Evolutionary conservation across 2,329 filamentous ascomycete species (phyloP).

Genomic region (Chrysosphaeria jannelii): DNA sequence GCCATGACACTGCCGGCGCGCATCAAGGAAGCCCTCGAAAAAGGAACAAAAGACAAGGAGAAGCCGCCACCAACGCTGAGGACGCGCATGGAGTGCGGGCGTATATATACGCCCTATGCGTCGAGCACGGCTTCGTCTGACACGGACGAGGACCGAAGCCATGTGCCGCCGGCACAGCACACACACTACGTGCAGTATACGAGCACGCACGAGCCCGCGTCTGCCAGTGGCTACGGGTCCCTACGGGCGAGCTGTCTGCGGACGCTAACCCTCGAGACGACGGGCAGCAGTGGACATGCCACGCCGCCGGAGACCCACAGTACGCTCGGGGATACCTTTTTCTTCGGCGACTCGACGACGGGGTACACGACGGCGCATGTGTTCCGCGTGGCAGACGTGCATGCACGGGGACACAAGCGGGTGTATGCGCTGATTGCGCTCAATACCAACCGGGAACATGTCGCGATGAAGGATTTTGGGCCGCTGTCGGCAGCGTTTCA

Average conservation of each 20-base stretch:
- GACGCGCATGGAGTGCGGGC: constrained; percentile 27
- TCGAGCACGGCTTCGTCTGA: background rate
- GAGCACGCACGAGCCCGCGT: constrained; percentile 32
- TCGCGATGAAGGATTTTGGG: constrained; percentile 34
- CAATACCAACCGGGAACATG: constrained; percentile 30
- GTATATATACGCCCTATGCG: constrained; percentile 11
- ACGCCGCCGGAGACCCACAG: background rate
- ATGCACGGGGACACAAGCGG: constrained; percentile 35
- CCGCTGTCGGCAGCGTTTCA: constrained; percentile 30
- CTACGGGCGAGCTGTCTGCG: constrained; percentile 34
- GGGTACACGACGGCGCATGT: constrained; percentile 42
- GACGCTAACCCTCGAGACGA: constrained; percentile 36
- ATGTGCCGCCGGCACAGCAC: too few species aligned
- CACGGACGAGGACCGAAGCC: too few species aligned
- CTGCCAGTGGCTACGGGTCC: constrained; percentile 31
- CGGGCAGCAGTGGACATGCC: constrained; percentile 18
- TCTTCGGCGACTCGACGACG: constrained; percentile 32
- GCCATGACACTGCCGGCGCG: constrained; percentile 33
- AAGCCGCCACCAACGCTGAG: constrained; percentile 18
- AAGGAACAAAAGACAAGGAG: constrained; percentile 1
- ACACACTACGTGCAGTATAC: constrained; percentile 37
- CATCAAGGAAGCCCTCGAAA: constrained; percentile 10
- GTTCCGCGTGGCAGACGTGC: constrained; percentile 36
- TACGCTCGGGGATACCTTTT: constrained; percentile 35
- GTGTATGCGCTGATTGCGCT: constrained; percentile 37